phyloP scores from a whole-genome alignment of 768 basidiomycete species.

The Paxillus ammoniavirescens region DNA sequence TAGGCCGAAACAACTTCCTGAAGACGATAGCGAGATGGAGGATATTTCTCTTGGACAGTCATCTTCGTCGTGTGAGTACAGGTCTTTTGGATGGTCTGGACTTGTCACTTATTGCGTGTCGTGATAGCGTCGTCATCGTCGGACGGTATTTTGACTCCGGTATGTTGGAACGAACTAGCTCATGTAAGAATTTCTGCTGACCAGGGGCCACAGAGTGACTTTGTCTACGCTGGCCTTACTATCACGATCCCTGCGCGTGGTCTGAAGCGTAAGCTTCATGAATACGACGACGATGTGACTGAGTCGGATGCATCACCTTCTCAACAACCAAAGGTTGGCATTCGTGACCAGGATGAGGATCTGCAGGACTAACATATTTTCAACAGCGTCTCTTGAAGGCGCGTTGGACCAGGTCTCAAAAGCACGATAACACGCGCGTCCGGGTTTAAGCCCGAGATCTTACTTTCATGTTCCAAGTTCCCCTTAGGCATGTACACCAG shows the following conservation, averaged over 20 bases:
- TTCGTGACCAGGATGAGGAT: background rate
- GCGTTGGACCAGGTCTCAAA: conserved; percentile 14
- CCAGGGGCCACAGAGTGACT: conserved; percentile 4
- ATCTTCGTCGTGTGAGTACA: conserved; percentile 15
- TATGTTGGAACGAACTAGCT: conserved; percentile 6
- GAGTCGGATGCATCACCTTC: background rate
- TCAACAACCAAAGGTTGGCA: conserved; percentile 20
- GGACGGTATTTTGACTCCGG: conserved; percentile 13
- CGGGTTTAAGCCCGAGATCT: background rate
- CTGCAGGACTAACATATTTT: background rate
- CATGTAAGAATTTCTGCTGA: background rate
- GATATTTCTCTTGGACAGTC: conserved; percentile 10
- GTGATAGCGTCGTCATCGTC: conserved; percentile 12
- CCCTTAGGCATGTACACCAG: background rate
- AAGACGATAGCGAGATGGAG: conserved; percentile 19
- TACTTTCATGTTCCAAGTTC: background rate
- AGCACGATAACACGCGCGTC: background rate
- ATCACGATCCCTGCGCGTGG: conserved; percentile 22
- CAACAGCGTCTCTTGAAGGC: conserved; percentile 16
- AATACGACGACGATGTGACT: background rate
- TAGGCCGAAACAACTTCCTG: conserved; percentile 23
- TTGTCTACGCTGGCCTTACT: conserved; percentile 18
- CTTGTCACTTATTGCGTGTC: background rate
- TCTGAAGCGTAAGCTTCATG: conserved; percentile 25
- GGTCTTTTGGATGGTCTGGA: background rate